Base-by-base conservation (phyloP, 2,329 filamentous ascomycete species). In the Huntiella savannae region DNA sequence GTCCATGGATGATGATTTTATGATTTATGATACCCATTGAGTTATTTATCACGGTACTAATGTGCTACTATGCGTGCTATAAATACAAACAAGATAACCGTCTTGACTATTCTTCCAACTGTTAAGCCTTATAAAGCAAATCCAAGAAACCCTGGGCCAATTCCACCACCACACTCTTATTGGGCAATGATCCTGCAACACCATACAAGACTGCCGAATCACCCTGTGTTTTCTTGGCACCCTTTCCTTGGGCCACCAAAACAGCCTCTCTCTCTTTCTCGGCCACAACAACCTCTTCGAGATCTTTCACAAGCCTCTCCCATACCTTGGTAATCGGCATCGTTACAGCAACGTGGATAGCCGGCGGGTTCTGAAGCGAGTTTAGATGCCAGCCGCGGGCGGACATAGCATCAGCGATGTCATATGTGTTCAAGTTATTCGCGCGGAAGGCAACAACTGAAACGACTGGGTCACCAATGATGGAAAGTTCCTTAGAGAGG, bases 341-440 rank as follows among this genome's bases (percentile, higher is more conserved):
- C 1, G 91, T 98, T 35, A 96, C 86, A 10, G 91, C 91, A 35
- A 96, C 76, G 60, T 98, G 91, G 47, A 98, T 85, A 15, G 86
- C 91, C 0, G 91, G 79, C 2, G 91, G 91, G 55, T 76, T 79
- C 64, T 98, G 91, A 52, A 98, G 70, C 2, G 87, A 84, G 58
- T 96, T 98, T 50, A 98, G 69, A 63, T 98, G 91, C 91, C 91
- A 98, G 3, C 91, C 88, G 57, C 79, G 80, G 1, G 65, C 66
- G 10, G 73, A 75, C 80, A 98, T 88, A 53, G 68, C 82, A 61
- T 98, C 91, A 5, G 88, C 85, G 53, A 98, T 76, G 58, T 94
- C 87, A 64, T 98, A 98, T 52, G 93, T 81, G 62, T 95, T 78
- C 37, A 98, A 72, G n/a, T 75, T 79, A 54, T 75, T 71, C n/a